A percentile compares a stretch with the other conserved stretches of the same genome.
Evolutionary conservation across 768 basidiomycete species (phyloP).

Genomic region (Lactarius pseudohatsudake): DNA sequence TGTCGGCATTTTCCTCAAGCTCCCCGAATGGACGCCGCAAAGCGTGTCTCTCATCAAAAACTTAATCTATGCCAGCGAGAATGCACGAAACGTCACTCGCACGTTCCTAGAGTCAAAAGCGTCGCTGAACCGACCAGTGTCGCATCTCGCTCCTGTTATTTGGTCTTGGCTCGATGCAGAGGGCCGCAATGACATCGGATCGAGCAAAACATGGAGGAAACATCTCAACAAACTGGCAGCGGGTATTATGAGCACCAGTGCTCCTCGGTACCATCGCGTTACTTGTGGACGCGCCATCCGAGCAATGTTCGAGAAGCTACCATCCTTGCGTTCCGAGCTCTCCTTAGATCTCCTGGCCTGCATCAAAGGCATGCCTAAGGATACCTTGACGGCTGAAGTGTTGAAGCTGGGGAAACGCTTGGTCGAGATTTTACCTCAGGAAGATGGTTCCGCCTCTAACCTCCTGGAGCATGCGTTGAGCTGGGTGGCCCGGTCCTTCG

Average conservation of each 20-base stretch:
- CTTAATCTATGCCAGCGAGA: slow-evolving; percentile 44
- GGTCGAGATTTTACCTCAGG: slow-evolving; percentile 8
- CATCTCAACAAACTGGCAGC: slow-evolving; percentile 30
- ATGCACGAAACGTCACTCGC: slow-evolving; percentile 14
- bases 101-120: slow-evolving; percentile 31
- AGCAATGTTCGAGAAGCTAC: slow-evolving; percentile 10
- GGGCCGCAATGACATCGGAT: background rate
- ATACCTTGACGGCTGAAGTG: slow-evolving; percentile 11
- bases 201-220: slow-evolving; percentile 9
- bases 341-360: slow-evolving; percentile 12
- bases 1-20: slow-evolving; percentile 41
- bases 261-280: slow-evolving; percentile 10
- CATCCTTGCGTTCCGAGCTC: slow-evolving; percentile 17
- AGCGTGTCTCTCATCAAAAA: slow-evolving; percentile 45
- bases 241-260: slow-evolving; percentile 18
- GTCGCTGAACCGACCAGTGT: slow-evolving; percentile 11
- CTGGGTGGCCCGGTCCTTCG: slow-evolving; percentile 21
- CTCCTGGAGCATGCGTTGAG: slow-evolving; percentile 12
- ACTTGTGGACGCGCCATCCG: slow-evolving; percentile 17
- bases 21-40: slow-evolving; percentile 44
- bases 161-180: slow-evolving; percentile 28
- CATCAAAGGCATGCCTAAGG: slow-evolving; percentile 14
- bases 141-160: slow-evolving; percentile 31
- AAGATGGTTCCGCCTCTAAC: slow-evolving; percentile 7
- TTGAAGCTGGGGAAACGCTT: slow-evolving; percentile 11